Base-by-base conservation (phyloP, 495 filamentous ascomycete species). In the Penicillium turbatum region DNA sequence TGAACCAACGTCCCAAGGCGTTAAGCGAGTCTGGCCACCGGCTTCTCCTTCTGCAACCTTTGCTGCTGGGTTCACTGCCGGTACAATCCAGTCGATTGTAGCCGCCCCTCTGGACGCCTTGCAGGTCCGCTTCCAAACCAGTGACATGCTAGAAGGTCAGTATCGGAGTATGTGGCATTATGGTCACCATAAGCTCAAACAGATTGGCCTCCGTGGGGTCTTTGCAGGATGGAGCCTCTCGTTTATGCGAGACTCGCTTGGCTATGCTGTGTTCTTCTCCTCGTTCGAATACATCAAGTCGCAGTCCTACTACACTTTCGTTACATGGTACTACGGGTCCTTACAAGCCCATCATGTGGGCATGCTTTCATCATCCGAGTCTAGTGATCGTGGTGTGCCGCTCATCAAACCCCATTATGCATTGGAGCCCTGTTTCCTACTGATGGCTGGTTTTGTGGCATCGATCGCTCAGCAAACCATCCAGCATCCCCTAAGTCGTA, bases 61-160 rank as follows among this genome's bases (percentile, higher is more conserved):
- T 48, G 66, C 80, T 8, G 89, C 90, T 13, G 91, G 91, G 0
- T 85, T 90, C 59, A 60, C 83, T 16, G 91, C 89, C 0, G 91
- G 91, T 0, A 77, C 81, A 10, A 73, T 95, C 9, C 90, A 95
- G 67, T 90, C 86, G 24, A 61, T 95, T 24, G 69, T 92, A 19
- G 91, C 90, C 0, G 89, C 91, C 0, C 91, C 91, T 2, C 75
- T 96, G n/a, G 91, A 96, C 64, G 91, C 91, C 4, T 77, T 96
- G 6, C 87, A 91, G 64, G 83, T 90, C 21, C 82, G 90, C 38
- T 87, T 90, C 56, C 83, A 86, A 43, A 84, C 86, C 38, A 76
- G 72, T 43, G 85, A 90, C 41, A 80, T 90, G 55, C 71, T 89
- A 7, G 73, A 81, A 51, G 82, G 82, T 6, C 81, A 80, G 51